Base-by-base conservation (phyloP, 2,329 filamentous ascomycete species). In the Ophiocordyceps camponoti-floridani region DNA sequence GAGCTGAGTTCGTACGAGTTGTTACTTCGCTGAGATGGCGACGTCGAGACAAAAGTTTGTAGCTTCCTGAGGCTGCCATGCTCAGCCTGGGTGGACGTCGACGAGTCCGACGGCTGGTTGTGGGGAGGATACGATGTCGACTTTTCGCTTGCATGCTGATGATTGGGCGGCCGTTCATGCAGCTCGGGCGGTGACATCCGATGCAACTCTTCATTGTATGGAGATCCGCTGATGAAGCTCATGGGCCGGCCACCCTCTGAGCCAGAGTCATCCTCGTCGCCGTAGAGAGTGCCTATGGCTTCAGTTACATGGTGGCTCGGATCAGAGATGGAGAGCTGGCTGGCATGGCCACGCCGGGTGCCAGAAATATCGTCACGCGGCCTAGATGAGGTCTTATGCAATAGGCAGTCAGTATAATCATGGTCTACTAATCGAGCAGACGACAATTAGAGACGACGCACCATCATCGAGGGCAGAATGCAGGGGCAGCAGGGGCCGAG, bases 251-350 rank as follows among this genome's bases (percentile, higher is more conserved):
- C 62, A 46, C 64, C 62, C 47, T 67, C 66, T 14, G 62, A 75
- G 51, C 76, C 72, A 2, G 63, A 75, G 52, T 84, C 75, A 52
- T 79, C 76, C 56, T 77, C 75, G 57, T 85, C 82, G 55, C 83
- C 84, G 63, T 95, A 94, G 63, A 94, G 75, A 54, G 87, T 87
- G 44, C 85, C 85, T 62, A 94, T 94, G 47, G 86, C 83, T 62
- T 94, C 88, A 46, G 87, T 94, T 59, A 94, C 85, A 74, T 94
- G 88, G 65, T 94, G 86, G 64, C 75, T 86, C 48, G 88, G 83
- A 64, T 94, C 87, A 61, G 84, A 91, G 60, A 94, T 77, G 46
- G 74, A 78, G 43, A 77, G 65, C 54, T 76, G 71, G 56, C 63
- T 72, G 48, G 62, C 62, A 60, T 77, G 73, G 51, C 73, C 73